Evolutionary conservation across 23 red algal species (phyloP), one percentile per base, ranked within the genome.

Genomic region (Agarophyton chilense): DNA sequence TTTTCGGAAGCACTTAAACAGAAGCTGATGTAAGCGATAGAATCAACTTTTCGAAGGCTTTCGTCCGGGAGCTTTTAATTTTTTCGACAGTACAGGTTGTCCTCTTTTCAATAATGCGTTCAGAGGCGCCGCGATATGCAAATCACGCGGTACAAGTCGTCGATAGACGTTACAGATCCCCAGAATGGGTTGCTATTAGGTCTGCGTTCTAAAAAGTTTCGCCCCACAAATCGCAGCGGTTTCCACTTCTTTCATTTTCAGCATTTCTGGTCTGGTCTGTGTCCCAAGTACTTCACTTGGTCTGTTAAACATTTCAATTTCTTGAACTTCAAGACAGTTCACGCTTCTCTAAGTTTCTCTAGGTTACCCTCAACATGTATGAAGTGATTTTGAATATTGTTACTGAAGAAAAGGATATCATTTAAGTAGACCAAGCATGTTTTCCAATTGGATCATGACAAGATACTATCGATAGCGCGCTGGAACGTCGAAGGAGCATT

Each of bases 401-500:
- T 44, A 16, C 36, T 44, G 68, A 36, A 74, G 42, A 74, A 6
- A 74, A 39, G 41, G 34, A 74, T 47, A n/a, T 74, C 68, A 24
- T 74, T 8, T 38, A 74, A 24, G 68, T 45, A 71, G 34, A 46
- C 68, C 4, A 24, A 5, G 28, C 68, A 74, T 6, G 42, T 74
- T 13, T 39, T 35, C 68, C 22, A 85, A 8, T 47, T 85, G 33
- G 9, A 57, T 12, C 10, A 8, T 46, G 81, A 67, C 4, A 73
- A 56, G 10, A 85, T 85, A 12, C 75, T 57, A 70, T 70, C 81
- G 29, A 85, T 34, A 26, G 81, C 81, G 50, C 60, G 9, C 81
- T 47, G 81, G 19, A 85, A 85, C 13, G 81, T 85, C 28, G n/a
- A 62, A 4, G 39, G 60, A 25, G 81, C 81, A 31, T 86, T 86